Conservation (phyloP, 2,329 filamentous ascomycete species). For the Nectriaceae sp. region DNA sequence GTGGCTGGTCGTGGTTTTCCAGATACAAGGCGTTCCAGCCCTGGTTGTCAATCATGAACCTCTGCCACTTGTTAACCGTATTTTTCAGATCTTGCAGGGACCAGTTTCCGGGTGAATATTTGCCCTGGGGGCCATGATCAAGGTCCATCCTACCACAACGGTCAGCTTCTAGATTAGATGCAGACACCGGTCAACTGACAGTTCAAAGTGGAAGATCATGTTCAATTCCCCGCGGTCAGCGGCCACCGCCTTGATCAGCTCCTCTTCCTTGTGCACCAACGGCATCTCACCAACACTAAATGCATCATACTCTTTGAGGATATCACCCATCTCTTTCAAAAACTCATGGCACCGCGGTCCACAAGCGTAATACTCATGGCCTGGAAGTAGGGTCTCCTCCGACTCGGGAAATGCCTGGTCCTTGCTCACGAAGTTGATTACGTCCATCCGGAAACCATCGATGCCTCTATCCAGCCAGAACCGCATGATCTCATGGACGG, state of each 20-base stretch:
- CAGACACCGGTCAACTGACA: constrained; percentile 39
- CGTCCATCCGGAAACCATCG: constrained; percentile 67
- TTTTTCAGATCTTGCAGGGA: constrained; percentile 52
- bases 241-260: constrained; percentile 52
- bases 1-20: constrained; percentile 67
- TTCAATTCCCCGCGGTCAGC: constrained; percentile 61
- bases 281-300: constrained; percentile 56
- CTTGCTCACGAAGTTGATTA: constrained; percentile 69
- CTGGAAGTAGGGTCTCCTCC: constrained; percentile 31
- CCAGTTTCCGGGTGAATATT: constrained; percentile 46
- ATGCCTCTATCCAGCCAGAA: constrained; percentile 75
- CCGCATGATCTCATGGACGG: constrained; percentile 67
- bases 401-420: constrained; percentile 57
- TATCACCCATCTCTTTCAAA: constrained; percentile 45
- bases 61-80: constrained; percentile 59
- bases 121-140: constrained; percentile 47
- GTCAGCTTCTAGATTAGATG: background rate
- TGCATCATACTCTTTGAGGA: constrained; percentile 49
- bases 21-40: constrained; percentile 68
- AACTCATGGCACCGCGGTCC: constrained; percentile 52
- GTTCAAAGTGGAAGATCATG: constrained; percentile 75
- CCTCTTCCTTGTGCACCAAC: constrained; percentile 42
- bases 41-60: constrained; percentile 58
- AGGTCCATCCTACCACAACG: constrained; percentile 45
- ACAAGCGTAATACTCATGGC: constrained; percentile 53